Evolutionary conservation across 1,284 basidiomycete species (phyloP), one percentile per base, ranked within the genome.

Genomic region (Sporisorium graminicola): DNA sequence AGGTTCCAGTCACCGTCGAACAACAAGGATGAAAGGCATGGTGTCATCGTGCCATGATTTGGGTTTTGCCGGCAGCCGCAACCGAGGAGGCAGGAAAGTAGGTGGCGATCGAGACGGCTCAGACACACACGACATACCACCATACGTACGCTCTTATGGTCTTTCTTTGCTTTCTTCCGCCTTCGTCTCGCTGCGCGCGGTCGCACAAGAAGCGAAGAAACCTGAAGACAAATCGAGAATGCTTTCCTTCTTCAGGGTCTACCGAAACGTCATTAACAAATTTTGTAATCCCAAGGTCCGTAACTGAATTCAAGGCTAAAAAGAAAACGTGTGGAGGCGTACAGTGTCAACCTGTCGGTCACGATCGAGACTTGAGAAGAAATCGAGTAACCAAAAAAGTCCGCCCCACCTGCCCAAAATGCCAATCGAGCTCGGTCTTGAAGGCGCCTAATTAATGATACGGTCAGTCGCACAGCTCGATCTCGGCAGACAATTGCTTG

Each of bases 81-180:
- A 31, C 27, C 47, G 47, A 43, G 40, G 8, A 43, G n/a, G n/a
- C 16, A 50, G 20, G 16, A 31, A 31, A 13, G 47, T 50, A 27
- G 47, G 18, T 50, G 47, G 52, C 52, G 52, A 54, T 54, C 52
- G 52, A 54, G 37, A 24, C 33, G 40, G 16, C 51, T 37, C 31
- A 35, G 50, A 22, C 46, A 49, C 14, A 49, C 26, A 12, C 14
- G 26, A 49, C 20, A 47, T 16, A 5, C n/a, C 35, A 37, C 9
- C 8, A 37, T 7, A 14, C 35, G 31, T 6, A 12, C 31, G 31
- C 31, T 33, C 31, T n/a, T n/a, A n/a, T n/a, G 31, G 35, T 35
- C 49, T 29, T 16, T 50, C 18, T 13, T 35, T 5, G 7, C 12
- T 35, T 35, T 35, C 35, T 35, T 35, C 35, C 3, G 7, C 35